Percentiles rank a stretch among this genome's conserved stretches.
phyloP scores from a whole-genome alignment of 371 early-diverging fungal genomes.

The Mucor piriformis region DNA sequence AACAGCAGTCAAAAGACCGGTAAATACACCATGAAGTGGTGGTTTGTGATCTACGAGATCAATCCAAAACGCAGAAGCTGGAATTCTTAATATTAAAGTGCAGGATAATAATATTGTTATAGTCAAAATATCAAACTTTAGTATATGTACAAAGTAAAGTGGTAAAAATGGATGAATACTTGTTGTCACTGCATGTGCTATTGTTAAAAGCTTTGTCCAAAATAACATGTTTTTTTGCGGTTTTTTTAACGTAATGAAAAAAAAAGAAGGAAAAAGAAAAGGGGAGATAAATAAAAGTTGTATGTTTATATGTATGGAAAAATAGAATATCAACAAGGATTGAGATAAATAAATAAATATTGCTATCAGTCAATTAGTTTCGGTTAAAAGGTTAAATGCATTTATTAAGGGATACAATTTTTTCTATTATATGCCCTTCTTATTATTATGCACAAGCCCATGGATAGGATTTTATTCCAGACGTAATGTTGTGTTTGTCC shows the following conservation, averaged over 20 bases:
- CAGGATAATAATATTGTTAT: slow-evolving; percentile 27
- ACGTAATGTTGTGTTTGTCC: too few relatives aligned
- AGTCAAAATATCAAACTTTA: slow-evolving; percentile 28
- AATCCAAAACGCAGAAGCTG: slow-evolving; percentile 35
- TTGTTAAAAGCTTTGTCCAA: slow-evolving; percentile 48
- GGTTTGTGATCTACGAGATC: slow-evolving; percentile 33
- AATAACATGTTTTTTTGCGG: slow-evolving; percentile 21
- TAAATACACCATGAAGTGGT: slow-evolving; percentile 43
- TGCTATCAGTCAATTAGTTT: not conserved
- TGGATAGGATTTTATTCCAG: not conserved
- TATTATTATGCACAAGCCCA: not conserved
- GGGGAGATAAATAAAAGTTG: not conserved
- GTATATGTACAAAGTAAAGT: slow-evolving; percentile 38
- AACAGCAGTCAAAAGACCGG: slow-evolving; percentile 39
- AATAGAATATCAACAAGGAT: not conserved
- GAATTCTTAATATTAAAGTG: slow-evolving; percentile 20
- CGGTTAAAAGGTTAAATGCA: not conserved
- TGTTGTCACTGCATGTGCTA: slow-evolving; percentile 39
- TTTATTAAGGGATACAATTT: not conserved
- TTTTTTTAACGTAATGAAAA: not conserved
- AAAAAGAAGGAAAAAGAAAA: slow-evolving; percentile 11
- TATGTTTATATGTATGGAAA: not conserved
- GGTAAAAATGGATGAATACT: slow-evolving; percentile 41
- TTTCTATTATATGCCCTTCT: too few relatives aligned
- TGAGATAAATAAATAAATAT: not conserved